Conservation (phyloP, 805 yeast species). For the Huiozyma sinensis region DNA sequence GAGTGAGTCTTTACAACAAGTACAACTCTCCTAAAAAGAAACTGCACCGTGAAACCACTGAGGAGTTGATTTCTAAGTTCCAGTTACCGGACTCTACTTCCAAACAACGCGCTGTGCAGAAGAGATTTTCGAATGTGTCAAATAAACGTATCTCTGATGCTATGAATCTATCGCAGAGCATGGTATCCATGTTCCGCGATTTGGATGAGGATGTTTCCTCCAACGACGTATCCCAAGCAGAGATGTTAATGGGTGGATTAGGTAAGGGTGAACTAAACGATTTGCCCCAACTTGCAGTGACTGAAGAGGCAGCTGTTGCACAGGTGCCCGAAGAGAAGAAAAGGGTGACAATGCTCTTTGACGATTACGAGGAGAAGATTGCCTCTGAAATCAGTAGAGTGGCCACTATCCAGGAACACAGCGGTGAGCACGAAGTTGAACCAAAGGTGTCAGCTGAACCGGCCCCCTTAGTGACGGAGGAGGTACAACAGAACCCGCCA, state of each 20-base stretch:
- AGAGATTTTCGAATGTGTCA: constrained; percentile 12
- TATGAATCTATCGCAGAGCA: constrained; percentile 13
- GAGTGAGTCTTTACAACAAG: constrained; percentile 24
- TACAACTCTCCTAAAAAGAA: constrained; percentile 5
- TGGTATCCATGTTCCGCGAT: constrained; percentile 25
- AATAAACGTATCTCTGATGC: constrained; percentile 5
- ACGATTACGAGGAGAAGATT: constrained; percentile 14
- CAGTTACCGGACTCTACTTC: constrained; percentile 15
- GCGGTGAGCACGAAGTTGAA: background rate
- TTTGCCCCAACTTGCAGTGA: too few species aligned
- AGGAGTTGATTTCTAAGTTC: constrained; percentile 25
- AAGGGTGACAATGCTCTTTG: constrained; percentile 24
- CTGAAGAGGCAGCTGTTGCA: background rate
- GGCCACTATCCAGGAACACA: background rate
- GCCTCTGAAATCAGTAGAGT: constrained; percentile 5
- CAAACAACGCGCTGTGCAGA: constrained; percentile 11
- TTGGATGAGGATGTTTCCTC: constrained; percentile 17
- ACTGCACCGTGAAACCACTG: constrained; percentile 26
- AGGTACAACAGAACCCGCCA: constrained; percentile 1
- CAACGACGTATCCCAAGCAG: constrained; percentile 1
- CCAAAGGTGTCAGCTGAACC: background rate
- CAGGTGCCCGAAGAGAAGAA: constrained; percentile 4
- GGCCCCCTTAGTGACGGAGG: background rate
- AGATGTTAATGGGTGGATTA: background rate
- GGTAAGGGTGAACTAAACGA: background rate